Base-by-base conservation (phyloP, 1,284 basidiomycete genomes). In the Cutaneotrichosporon sp. region DNA sequence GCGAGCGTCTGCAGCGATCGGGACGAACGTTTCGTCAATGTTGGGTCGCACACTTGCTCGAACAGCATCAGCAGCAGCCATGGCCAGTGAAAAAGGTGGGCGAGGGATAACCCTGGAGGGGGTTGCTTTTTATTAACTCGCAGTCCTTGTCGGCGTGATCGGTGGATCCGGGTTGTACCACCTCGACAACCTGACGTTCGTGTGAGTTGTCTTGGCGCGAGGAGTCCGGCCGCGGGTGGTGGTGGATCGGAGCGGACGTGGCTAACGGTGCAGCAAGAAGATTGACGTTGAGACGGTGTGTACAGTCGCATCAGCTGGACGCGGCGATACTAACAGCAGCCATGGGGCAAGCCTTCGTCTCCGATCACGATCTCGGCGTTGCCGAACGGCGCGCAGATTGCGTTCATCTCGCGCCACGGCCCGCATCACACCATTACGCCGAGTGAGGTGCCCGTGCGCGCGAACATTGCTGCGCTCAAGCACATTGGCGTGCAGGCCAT, bases 381-480 rank as follows among this genome's bases (percentile, higher is more conserved):
- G 21, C 85, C 88, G 2, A 84, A 84, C 0, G 89, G 90, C 22
- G 80, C 81, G 4, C 81, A 81, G 45, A 78, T 97, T 62, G 96
- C 94, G 39, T 97, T 98, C 78, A 78, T 98, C 49, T 87, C 94
- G 0, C 84, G 94, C 12, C 94, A 97, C 71, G 93, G 93, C 15
- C 69, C 77, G 17, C 79, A 82, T 2, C 94, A 98, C 77, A 81
- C 78, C 58, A 77, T 79, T 66, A 74, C 81, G 17, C 91, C 91
- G 3, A 86, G 88, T 13, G 75, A 81, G 41, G 86, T 97, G 1
- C 91, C 91, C 37, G 77, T 80, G 2, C 84, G 89, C 47, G 94
- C 93, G 60, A 97, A 98, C 80, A 93, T 97, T 69, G 88, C 93
- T 14, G 93, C 93, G 0, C 81, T 97, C 63, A 97, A 97, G 77